phyloP scores from a whole-genome alignment of 495 filamentous ascomycete genomes.

The Penicilliopsis zonata region DNA sequence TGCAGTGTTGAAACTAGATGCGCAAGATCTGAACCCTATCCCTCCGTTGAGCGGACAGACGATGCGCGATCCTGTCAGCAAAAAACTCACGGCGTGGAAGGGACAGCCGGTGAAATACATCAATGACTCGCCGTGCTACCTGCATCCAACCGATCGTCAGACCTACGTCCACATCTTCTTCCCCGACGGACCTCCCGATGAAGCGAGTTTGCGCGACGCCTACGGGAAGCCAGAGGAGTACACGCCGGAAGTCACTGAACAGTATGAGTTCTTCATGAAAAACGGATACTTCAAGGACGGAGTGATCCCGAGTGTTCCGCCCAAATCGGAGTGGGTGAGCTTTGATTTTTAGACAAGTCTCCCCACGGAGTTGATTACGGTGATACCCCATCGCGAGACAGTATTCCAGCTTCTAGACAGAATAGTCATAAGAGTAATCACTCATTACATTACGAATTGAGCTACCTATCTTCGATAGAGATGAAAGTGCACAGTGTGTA shows the following conservation, averaged over 20 bases:
- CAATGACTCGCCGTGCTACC: slow-evolving; percentile 36
- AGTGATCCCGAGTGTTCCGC: slow-evolving; percentile 57
- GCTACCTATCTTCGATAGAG: too few relatives aligned
- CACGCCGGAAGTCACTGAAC: slow-evolving; percentile 36
- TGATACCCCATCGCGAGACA: not conserved
- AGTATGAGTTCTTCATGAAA: slow-evolving; percentile 46
- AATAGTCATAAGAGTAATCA: too few relatives aligned
- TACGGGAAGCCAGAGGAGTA: slow-evolving; percentile 27
- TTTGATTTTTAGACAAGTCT: slow-evolving; percentile 32
- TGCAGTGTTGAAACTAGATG: slow-evolving; percentile 17
- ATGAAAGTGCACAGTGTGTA: slow-evolving; percentile 1
- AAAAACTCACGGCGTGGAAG: slow-evolving; percentile 37
- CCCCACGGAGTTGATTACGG: too few relatives aligned
- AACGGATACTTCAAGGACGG: slow-evolving; percentile 52
- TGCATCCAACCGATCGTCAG: slow-evolving; percentile 33
- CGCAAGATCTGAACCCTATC: slow-evolving; percentile 21
- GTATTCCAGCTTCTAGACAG: too few relatives aligned
- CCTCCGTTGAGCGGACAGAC: slow-evolving; percentile 27
- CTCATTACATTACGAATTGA: too few relatives aligned
- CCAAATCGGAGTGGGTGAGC: slow-evolving; percentile 58
- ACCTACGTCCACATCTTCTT: slow-evolving; percentile 51
- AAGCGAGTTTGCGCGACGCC: slow-evolving; percentile 27
- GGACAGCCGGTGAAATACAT: slow-evolving; percentile 42
- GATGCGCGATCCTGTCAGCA: slow-evolving; percentile 20
- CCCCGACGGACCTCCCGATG: slow-evolving; percentile 53